These are phyloP conservation scores for Aciculoconidium aculeatum DNA, from an alignment of 805 yeast species.

Conservation along the genomic window DNA sequence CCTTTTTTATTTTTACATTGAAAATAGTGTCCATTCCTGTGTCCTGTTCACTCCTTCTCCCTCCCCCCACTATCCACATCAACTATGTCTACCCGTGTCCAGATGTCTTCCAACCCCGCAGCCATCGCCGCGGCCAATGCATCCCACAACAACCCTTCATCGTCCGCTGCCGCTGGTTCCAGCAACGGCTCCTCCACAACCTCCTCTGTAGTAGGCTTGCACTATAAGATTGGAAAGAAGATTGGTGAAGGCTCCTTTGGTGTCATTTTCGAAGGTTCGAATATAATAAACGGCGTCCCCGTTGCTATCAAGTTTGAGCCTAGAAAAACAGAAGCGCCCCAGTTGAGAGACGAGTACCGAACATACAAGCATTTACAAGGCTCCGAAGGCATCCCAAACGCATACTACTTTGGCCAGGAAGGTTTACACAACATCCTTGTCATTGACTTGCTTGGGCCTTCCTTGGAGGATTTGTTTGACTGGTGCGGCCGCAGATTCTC, in stretches of 20 bases:
- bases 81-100: slow-evolving; percentile 23
- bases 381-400: slow-evolving; percentile 72
- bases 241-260: slow-evolving; percentile 89
- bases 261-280: slow-evolving; percentile 75
- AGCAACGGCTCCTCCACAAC: slow-evolving; percentile 18
- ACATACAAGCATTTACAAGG: slow-evolving; percentile 69
- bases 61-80: not conserved
- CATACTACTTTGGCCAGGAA: slow-evolving; percentile 81
- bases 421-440: slow-evolving; percentile 75
- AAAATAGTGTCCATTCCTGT: not conserved
- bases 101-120: slow-evolving; percentile 27
- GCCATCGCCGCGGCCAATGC: slow-evolving; percentile 37
- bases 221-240: slow-evolving; percentile 75
- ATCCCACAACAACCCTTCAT: slow-evolving; percentile 16
- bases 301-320: slow-evolving; percentile 83
- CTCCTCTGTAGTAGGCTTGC: slow-evolving; percentile 50
- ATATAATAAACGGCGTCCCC: slow-evolving; percentile 55
- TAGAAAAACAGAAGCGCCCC: slow-evolving; percentile 78
- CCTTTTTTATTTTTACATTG: not conserved
- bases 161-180: slow-evolving; percentile 7
- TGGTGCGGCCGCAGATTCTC: slow-evolving; percentile 81
- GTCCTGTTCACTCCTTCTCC: no score
- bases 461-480: slow-evolving; percentile 76
- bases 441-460: slow-evolving; percentile 74
- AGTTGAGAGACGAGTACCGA: slow-evolving; percentile 72